Conservation (phyloP, 164 flowering plant genomes). For the Tinospora cordifolia region DNA sequence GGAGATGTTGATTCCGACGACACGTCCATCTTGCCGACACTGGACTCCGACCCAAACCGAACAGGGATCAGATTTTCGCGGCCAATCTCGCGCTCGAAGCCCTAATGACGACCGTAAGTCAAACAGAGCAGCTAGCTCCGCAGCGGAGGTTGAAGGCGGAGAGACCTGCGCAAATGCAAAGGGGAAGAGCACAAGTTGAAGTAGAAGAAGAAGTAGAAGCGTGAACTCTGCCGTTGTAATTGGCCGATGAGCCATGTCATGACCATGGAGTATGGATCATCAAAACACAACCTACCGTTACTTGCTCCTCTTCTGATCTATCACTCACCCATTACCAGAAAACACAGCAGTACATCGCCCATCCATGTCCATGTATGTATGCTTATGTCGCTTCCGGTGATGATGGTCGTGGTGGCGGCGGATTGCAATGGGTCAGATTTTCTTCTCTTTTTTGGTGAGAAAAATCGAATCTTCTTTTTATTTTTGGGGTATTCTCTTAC, state of each 20-base stretch:
- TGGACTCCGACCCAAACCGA: slow-evolving; percentile 47
- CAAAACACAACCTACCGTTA: not conserved
- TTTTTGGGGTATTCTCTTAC: slow-evolving; percentile 11
- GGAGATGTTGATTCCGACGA: slow-evolving; percentile 42
- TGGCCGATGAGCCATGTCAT: slow-evolving; percentile 13
- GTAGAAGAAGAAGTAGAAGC: slow-evolving; percentile 13
- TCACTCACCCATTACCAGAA: not conserved
- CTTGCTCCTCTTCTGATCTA: slow-evolving; percentile 5
- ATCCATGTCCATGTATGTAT: not conserved
- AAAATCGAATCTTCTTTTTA: not conserved
- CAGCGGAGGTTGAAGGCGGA: not conserved
- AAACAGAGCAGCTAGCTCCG: slow-evolving; percentile 47
- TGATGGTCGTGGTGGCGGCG: too few species aligned
- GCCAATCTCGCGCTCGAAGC: slow-evolving; percentile 76
- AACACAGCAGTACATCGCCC: too few species aligned
- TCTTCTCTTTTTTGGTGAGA: not conserved
- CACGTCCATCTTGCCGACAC: slow-evolving; percentile 43
- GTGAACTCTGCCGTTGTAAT: slow-evolving; percentile 1
- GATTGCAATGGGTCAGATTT: too few species aligned
- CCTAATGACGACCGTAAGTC: slow-evolving; percentile 72
- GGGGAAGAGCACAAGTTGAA: slow-evolving; percentile 4
- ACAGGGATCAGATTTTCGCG: slow-evolving; percentile 61
- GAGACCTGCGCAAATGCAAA: slow-evolving; percentile 19
- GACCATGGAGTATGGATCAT: not conserved
- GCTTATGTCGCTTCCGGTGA: not conserved